These are phyloP conservation scores for Amauroascus niger DNA, from an alignment of 2,329 filamentous ascomycete genomes.

Conservation along the genomic window DNA sequence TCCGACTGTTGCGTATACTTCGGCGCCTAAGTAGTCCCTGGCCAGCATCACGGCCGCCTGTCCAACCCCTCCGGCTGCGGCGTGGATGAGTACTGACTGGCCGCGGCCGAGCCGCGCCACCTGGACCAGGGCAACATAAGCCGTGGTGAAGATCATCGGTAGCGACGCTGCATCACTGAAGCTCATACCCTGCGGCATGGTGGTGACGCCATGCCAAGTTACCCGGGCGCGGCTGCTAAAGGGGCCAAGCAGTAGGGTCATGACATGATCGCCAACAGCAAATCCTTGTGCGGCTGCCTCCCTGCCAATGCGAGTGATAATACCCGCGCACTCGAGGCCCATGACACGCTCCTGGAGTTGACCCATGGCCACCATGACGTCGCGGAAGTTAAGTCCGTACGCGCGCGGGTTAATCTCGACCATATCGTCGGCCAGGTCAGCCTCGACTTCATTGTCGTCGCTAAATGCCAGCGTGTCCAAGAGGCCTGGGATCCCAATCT, in stretches of 20 bases:
- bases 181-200: neutral
- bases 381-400: conserved; percentile 21
- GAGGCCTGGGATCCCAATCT: neutral
- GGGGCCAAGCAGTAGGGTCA: neutral
- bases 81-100: conserved; percentile 20
- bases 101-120: conserved; percentile 13
- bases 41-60: conserved; percentile 19
- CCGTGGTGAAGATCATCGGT: conserved; percentile 14
- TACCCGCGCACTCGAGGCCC: neutral
- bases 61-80: conserved; percentile 18
- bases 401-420: conserved; percentile 18
- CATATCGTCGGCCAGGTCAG: conserved; percentile 4
- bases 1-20: conserved; percentile 19
- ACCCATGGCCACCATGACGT: conserved; percentile 16
- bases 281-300: neutral
- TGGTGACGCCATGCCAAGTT: neutral
- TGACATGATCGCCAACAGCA: neutral
- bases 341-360: neutral
- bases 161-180: conserved; percentile 12
- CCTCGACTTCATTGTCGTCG: neutral
- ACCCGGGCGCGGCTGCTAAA: neutral
- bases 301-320: conserved; percentile 3
- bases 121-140: conserved; percentile 12
- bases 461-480: neutral
- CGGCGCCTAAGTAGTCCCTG: conserved; percentile 13